These are phyloP conservation scores for Chlorencoelia australis DNA, from an alignment of 2,329 filamentous ascomycete genomes.

Conservation along the genomic window DNA sequence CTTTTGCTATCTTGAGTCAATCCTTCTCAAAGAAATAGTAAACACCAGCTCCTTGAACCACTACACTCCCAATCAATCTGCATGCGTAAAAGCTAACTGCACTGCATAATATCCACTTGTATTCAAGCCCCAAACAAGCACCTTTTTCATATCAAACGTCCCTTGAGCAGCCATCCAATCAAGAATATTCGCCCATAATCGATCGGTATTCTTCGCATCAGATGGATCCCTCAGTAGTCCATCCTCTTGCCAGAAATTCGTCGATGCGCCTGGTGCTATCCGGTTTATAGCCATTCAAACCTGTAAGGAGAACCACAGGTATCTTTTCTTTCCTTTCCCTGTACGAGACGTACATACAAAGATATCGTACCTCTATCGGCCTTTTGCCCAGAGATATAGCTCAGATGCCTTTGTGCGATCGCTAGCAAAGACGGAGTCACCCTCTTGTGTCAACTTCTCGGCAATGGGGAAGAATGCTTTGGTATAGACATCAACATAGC, in stretches of 20 bases:
- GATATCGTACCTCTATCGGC: constrained; percentile 48
- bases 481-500: constrained; percentile 56
- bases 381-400: constrained; percentile 56
- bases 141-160: constrained; percentile 43
- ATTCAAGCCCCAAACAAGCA: constrained; percentile 56
- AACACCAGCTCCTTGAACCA: constrained; percentile 54
- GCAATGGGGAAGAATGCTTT: constrained; percentile 51
- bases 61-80: constrained; percentile 39
- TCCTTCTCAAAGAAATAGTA: constrained; percentile 50
- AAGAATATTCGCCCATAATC: constrained; percentile 52
- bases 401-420: constrained; percentile 45
- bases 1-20: constrained; percentile 52
- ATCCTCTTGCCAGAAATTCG: constrained; percentile 52
- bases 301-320: constrained; percentile 48
- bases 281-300: constrained; percentile 52
- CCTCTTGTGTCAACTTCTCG: constrained; percentile 42
- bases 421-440: constrained; percentile 39
- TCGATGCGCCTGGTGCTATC: constrained; percentile 52
- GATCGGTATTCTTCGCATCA: constrained; percentile 49
- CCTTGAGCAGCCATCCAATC: constrained; percentile 44
- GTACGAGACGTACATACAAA: constrained; percentile 50
- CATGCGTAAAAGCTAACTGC: constrained; percentile 58
- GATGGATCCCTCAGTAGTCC: constrained; percentile 50
- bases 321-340: constrained; percentile 24
- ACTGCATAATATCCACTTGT: constrained; percentile 60